A percentile compares a stretch with the other conserved stretches of the same genome.
These are phyloP conservation scores for Chaetomiaceae sp. DNA, from an alignment of 2,329 filamentous ascomycete genomes.

Conservation along the genomic window DNA sequence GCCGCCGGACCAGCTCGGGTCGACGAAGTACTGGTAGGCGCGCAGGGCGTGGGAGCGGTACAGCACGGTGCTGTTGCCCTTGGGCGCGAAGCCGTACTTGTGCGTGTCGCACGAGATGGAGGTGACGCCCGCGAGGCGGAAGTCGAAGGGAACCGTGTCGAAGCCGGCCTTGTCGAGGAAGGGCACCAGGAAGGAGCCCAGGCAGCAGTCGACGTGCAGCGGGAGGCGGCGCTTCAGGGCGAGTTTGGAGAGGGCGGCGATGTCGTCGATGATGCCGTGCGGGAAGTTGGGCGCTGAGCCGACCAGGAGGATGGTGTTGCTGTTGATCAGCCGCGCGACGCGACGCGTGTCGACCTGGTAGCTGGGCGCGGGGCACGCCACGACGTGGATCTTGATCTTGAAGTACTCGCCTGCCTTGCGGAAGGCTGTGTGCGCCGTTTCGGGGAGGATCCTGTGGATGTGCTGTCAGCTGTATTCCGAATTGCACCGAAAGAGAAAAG, in stretches of 20 bases:
- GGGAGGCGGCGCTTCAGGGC: constrained; percentile 74
- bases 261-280: constrained; percentile 96
- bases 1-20: constrained; percentile 88
- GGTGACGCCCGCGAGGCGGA: constrained; percentile 87
- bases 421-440: constrained; percentile 94
- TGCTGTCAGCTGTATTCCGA: constrained; percentile 12
- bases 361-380: constrained; percentile 74
- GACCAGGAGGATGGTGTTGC: constrained; percentile 88
- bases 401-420: constrained; percentile 94
- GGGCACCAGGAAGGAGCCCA: constrained; percentile 90
- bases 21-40: constrained; percentile 93
- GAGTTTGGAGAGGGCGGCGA: constrained; percentile 73
- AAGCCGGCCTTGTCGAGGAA: constrained; percentile 93
- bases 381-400: constrained; percentile 88
- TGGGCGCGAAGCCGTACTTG: constrained; percentile 98
- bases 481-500: neutral
- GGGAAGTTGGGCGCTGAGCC: constrained; percentile 97
- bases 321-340: constrained; percentile 81
- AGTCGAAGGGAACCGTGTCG: constrained; percentile 82
- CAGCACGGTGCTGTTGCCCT: constrained; percentile 88
- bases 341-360: constrained; percentile 78
- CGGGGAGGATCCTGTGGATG: constrained; percentile 70
- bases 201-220: constrained; percentile 94
- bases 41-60: constrained; percentile 77
- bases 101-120: constrained; percentile 96